phyloP scores from a whole-genome alignment of 345 rosid genomes.

The Bretschneidera sinensis region DNA sequence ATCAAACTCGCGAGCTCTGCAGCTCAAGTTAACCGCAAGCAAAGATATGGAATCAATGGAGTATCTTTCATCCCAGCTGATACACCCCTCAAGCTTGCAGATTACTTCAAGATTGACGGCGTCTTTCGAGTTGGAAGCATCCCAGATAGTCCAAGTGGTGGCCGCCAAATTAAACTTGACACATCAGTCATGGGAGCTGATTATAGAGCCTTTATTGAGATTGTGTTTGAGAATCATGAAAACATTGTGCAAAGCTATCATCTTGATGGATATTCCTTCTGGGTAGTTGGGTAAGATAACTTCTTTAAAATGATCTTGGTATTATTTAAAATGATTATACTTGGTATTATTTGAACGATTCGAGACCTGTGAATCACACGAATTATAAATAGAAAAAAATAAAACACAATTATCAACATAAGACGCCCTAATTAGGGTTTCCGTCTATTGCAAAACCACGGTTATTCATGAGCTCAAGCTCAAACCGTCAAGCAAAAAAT shows the following conservation, averaged over 20 bases:
- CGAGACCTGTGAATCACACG: too few relatives aligned
- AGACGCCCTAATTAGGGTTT: too few relatives aligned
- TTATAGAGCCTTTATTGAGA: conserved; percentile 57
- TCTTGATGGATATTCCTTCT: conserved; percentile 69
- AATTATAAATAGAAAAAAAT: too few relatives aligned
- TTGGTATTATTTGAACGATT: too few relatives aligned
- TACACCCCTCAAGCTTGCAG: conserved; percentile 84
- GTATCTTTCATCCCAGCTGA: conserved; percentile 65
- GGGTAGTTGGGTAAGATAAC: conserved; percentile 84
- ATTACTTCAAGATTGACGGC: conserved; percentile 68
- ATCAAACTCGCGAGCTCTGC: conserved; percentile 63
- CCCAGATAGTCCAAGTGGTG: conserved; percentile 37
- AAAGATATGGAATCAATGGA: conserved; percentile 73
- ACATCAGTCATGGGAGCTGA: conserved; percentile 79
- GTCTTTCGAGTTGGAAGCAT: conserved; percentile 65
- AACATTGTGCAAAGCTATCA: conserved; percentile 77
- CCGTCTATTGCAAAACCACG: too few relatives aligned
- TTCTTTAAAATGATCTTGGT: too few relatives aligned
- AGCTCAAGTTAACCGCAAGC: conserved; percentile 51
- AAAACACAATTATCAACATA: too few relatives aligned
- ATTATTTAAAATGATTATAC: too few relatives aligned
- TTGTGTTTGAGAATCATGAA: conserved; percentile 77
- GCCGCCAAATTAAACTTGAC: conserved; percentile 36
- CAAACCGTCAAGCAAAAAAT: too few relatives aligned
- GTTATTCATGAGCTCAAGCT: too few relatives aligned